Base-by-base conservation (phyloP, 176 grass and related monocot genomes). In the Avena insularis region DNA sequence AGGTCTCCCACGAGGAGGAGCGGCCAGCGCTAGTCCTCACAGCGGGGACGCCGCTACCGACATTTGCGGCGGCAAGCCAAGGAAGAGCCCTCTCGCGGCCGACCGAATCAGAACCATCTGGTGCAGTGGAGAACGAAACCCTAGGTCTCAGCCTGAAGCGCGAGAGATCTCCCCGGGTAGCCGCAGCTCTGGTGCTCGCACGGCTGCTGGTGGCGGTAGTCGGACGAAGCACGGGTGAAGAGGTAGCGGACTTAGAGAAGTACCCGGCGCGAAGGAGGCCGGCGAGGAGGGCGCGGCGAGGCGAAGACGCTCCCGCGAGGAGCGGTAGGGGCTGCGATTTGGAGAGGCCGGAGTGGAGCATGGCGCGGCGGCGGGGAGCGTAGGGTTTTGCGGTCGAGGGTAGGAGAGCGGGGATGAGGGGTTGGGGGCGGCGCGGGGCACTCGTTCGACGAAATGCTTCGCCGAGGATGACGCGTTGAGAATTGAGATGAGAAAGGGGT, bases 1-100 rank as follows among this genome's bases (percentile, higher is more conserved):
- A 94, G 27, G 12, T 86, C 54, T 96, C 94, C 97, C 97, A 99
- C 13, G 94, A 94, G 35, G 93, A 93, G 64, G 92, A 94, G 62
- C 90, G 86, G 20, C 76, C 85, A 67, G 82, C 77, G 31, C 83
- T 90, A 36, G 77, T 74, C 69, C 83, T 85, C 29, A 40, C 56
- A 12, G 47, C 15, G 9, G 85, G 71, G 57, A 25, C 59, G 21
- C 79, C 59, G 7, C 75, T 59, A 31, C 75, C 74, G 25, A 43
- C 77, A 54, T 71, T 7, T 13, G 63, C 63, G 12, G 67, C 65
- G 12, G 80, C 71, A 79, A 90, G 79, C 94, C 94, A 94, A 46
- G 94, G 90, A 43, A 99, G 87, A 12, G 51, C 16, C 76, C 77
- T 90, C 56, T 55, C 89, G 29, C 53, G 14, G 40, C 66, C 76